Conservation (phyloP, 495 filamentous ascomycete species). For the Trichoderma gamsii region DNA sequence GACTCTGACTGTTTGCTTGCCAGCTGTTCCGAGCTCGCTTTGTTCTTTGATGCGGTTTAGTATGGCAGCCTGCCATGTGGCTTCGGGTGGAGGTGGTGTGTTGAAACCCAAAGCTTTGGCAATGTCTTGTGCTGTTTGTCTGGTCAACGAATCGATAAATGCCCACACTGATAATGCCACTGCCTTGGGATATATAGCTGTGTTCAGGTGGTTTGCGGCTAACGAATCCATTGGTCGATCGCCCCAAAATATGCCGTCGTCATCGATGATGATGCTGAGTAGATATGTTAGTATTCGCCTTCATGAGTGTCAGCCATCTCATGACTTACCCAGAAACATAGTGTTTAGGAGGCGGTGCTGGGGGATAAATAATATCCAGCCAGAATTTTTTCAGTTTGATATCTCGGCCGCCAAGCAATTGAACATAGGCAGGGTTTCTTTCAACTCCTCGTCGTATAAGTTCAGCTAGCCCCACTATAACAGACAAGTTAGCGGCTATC, state of each 20-base stretch:
- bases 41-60: constrained; percentile 14
- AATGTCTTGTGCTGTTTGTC: constrained; percentile 23
- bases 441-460: constrained; percentile 21
- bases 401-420: constrained; percentile 21
- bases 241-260: constrained; percentile 27
- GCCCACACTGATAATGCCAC: constrained; percentile 31
- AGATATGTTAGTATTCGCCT: constrained; percentile 17
- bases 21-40: neutral
- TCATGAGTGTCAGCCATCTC: neutral
- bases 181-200: constrained; percentile 32
- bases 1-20: constrained; percentile 1
- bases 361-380: constrained; percentile 38
- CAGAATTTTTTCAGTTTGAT: constrained; percentile 27
- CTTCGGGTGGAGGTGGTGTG: constrained; percentile 8
- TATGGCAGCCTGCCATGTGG: constrained; percentile 23
- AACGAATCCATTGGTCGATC: constrained; percentile 27
- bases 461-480: constrained; percentile 26
- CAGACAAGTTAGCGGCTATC: constrained; percentile 15
- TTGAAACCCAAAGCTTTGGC: constrained; percentile 32
- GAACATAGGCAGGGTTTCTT: constrained; percentile 17
- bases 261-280: constrained; percentile 28
- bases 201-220: constrained; percentile 26
- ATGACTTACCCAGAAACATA: constrained; percentile 33
- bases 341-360: constrained; percentile 35
- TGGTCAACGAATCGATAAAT: constrained; percentile 27